Conservation (phyloP, 2,329 filamentous ascomycete species). For the Aspergillus sojae region DNA sequence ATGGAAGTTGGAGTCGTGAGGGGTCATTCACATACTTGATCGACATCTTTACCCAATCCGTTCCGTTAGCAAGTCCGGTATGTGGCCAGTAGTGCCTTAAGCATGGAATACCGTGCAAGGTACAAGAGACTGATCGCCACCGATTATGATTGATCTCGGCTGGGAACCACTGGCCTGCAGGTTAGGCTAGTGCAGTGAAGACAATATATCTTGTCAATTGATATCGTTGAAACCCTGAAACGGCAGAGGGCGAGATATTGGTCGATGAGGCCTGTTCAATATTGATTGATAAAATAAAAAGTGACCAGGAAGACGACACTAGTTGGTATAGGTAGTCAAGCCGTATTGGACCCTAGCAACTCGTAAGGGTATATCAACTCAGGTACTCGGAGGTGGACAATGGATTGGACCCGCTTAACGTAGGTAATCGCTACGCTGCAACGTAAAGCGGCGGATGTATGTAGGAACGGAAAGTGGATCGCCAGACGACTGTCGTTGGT, state of each 20-base stretch:
- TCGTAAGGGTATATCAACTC: constrained; percentile 5
- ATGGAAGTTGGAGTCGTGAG: constrained; percentile 5
- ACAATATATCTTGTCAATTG: not conserved
- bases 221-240: not conserved
- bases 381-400: not conserved
- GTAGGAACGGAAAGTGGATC: not conserved
- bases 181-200: not conserved
- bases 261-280: not conserved
- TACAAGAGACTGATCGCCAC: not conserved
- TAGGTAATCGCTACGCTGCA: not conserved
- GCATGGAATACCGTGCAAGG: not conserved
- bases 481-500: not conserved
- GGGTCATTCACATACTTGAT: constrained; percentile 41
- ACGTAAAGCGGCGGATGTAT: not conserved
- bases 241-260: not conserved
- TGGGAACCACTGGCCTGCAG: not conserved
- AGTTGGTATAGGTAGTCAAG: not conserved
- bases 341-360: not conserved
- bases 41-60: constrained; percentile 34
- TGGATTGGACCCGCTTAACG: not conserved
- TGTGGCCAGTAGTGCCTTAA: not conserved
- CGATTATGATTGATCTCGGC: not conserved
- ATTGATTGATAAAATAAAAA: not conserved
- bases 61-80: constrained; percentile 1
- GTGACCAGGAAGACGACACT: not conserved